Conservation (phyloP, 352 stramenopile species). For the Pythium sukuiense region DNA sequence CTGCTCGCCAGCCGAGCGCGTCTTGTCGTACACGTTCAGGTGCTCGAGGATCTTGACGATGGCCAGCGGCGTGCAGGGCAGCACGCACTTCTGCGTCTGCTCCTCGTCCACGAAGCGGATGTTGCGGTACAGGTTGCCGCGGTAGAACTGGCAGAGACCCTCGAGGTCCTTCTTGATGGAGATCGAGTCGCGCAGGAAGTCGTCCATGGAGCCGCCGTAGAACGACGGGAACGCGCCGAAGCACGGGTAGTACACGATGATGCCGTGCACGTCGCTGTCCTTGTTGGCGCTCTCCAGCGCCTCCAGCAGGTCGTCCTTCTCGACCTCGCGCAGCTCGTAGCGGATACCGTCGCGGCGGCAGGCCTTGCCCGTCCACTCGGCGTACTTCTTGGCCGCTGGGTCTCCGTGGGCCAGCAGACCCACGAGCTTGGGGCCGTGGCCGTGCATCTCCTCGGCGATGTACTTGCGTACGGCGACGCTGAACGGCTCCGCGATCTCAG, state of each 20-base stretch:
- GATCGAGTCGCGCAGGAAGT: constrained; percentile 96
- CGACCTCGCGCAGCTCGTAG: constrained; percentile 94
- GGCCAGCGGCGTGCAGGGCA: constrained; percentile 96
- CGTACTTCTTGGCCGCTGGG: constrained; percentile 94
- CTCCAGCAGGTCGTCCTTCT: constrained; percentile 93
- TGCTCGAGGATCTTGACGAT: constrained; percentile 96
- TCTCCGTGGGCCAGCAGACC: constrained; percentile 95
- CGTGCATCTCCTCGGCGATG: constrained; percentile 74
- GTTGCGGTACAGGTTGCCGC: constrained; percentile 97
- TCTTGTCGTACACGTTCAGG: constrained; percentile 85
- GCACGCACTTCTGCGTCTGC: constrained; percentile 93
- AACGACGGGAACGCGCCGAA: constrained; percentile 96
- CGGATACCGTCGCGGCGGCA: constrained; percentile 94
- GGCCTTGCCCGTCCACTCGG: constrained; percentile 96
- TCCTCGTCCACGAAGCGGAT: constrained; percentile 93
- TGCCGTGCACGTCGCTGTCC: constrained; percentile 93
- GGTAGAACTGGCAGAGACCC: constrained; percentile 95
- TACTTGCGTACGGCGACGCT: constrained; percentile 80
- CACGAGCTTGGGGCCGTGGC: constrained; percentile 85
- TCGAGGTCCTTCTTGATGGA: constrained; percentile 98
- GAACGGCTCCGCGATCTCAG: constrained; percentile 86
- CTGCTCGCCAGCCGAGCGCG: constrained; percentile 52
- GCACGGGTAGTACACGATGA: constrained; percentile 99
- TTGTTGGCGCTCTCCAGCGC: constrained; percentile 93
- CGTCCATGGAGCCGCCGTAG: constrained; percentile 96